phyloP scores from a whole-genome alignment of 73 alveolate genomes.

The Symbiodinium natans region DNA sequence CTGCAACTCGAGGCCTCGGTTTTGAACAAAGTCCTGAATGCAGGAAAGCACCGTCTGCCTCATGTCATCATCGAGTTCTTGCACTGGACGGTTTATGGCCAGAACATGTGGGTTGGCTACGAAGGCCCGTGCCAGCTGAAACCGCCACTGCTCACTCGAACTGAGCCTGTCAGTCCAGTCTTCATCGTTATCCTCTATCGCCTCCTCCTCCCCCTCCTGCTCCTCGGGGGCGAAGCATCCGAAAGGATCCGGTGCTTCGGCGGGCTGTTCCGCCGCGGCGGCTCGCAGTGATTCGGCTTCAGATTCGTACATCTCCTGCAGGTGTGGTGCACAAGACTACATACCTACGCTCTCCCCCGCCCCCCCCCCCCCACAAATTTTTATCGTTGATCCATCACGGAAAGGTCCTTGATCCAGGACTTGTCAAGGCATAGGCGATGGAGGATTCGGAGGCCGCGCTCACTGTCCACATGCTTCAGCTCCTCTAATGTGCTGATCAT shows the following conservation, averaged over 20 bases:
- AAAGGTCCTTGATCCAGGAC: background rate
- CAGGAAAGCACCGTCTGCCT: background rate
- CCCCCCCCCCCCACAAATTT: too few species aligned
- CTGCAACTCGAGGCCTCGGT: constrained; percentile 5
- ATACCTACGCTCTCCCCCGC: too few species aligned
- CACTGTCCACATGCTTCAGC: background rate
- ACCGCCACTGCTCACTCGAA: background rate
- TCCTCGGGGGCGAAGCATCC: background rate
- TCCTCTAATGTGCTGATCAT: background rate
- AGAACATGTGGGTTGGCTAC: background rate
- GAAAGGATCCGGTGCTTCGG: background rate
- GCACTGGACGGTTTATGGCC: background rate
- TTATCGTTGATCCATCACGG: too few species aligned
- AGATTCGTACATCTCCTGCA: background rate
- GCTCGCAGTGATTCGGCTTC: background rate
- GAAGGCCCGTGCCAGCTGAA: constrained; percentile 3
- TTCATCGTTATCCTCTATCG: background rate
- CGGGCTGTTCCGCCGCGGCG: background rate
- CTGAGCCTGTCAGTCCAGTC: background rate
- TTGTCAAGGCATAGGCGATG: background rate
- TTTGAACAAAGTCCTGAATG: background rate
- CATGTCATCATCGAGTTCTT: background rate
- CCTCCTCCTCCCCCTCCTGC: background rate
- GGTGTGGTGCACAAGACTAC: too few species aligned
- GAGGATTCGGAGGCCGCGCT: background rate